Percentiles rank a stretch among this genome's conserved stretches.
These are phyloP conservation scores for Gonapodya prolifera DNA, from an alignment of 192 early-diverging fungal genomes.

Conservation along the genomic window DNA sequence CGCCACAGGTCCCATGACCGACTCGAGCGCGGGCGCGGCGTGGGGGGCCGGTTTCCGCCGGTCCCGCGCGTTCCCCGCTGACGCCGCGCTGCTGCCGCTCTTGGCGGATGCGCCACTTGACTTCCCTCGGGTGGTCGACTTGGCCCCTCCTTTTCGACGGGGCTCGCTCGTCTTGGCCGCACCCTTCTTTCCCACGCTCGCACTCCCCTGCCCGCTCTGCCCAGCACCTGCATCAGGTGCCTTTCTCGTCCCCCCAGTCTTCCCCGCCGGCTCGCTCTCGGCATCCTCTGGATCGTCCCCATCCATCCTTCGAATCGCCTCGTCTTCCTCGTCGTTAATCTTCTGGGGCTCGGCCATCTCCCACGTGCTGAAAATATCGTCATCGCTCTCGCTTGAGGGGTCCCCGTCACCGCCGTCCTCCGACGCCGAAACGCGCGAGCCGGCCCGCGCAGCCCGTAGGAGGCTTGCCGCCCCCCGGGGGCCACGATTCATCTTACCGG, in stretches of 20 bases:
- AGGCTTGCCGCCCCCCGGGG: not conserved
- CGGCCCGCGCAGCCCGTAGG: not conserved
- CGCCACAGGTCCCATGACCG: not conserved
- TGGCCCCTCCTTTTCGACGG: not conserved
- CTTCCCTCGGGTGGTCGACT: not conserved
- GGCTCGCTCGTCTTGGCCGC: not conserved
- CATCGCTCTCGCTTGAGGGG: not conserved
- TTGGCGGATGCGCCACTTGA: no score
- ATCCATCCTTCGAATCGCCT: not conserved
- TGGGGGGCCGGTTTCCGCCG: not conserved
- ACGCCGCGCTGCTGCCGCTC: not conserved
- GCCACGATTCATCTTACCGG: not conserved
- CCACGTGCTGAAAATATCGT: not conserved
- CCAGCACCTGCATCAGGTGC: not conserved
- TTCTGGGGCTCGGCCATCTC: not conserved
- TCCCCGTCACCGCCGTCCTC: not conserved
- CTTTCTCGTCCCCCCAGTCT: no score
- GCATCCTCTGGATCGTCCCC: not conserved
- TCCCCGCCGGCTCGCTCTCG: not conserved
- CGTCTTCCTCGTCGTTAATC: not conserved
- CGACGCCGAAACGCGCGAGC: not conserved
- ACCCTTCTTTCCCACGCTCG: not conserved
- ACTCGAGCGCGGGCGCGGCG: not conserved
- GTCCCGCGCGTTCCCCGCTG: not conserved
- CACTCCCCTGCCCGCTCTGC: not conserved